Percentiles rank a stretch among this genome's conserved stretches.
phyloP scores from a whole-genome alignment of 495 filamentous ascomycete species.

The Penicillium taxi region DNA sequence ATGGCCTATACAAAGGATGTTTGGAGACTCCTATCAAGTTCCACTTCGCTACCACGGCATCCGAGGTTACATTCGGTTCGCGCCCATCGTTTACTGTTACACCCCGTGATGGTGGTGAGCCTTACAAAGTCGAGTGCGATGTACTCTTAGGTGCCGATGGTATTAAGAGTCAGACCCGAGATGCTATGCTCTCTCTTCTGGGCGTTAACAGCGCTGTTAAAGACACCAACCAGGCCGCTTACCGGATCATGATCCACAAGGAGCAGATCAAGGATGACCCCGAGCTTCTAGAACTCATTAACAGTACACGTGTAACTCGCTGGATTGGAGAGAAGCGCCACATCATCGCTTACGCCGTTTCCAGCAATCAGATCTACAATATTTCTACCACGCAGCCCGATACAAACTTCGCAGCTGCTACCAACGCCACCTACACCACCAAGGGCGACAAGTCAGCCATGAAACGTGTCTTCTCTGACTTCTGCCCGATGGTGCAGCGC shows the following conservation, averaged over 20 bases:
- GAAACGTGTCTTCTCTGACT: constrained; percentile 59
- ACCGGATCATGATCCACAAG: constrained; percentile 72
- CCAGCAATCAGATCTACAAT: constrained; percentile 71
- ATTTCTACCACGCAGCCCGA: constrained; percentile 69
- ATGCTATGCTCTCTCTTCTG: constrained; percentile 51
- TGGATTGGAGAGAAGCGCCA: constrained; percentile 75
- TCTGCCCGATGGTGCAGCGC: constrained; percentile 61
- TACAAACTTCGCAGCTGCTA: constrained; percentile 60
- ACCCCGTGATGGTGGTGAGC: constrained; percentile 43
- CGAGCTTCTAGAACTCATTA: constrained; percentile 59
- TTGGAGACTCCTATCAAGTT: constrained; percentile 59
- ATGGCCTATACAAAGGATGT: constrained; percentile 59
- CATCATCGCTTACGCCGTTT: constrained; percentile 77
- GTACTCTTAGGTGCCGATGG: constrained; percentile 66
- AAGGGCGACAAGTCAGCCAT: constrained; percentile 60
- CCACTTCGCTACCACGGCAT: constrained; percentile 52
- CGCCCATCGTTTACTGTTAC: constrained; percentile 48
- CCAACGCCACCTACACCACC: constrained; percentile 70
- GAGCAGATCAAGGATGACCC: constrained; percentile 58
- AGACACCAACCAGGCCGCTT: constrained; percentile 73
- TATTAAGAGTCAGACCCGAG: constrained; percentile 59
- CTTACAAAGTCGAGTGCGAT: constrained; percentile 54
- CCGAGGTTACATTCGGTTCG: constrained; percentile 48
- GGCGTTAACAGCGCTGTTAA: constrained; percentile 49
- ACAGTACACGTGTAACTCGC: constrained; percentile 58